These are phyloP conservation scores for Penicillium thymicola DNA, from an alignment of 2,329 filamentous ascomycete species.

Conservation along the genomic window DNA sequence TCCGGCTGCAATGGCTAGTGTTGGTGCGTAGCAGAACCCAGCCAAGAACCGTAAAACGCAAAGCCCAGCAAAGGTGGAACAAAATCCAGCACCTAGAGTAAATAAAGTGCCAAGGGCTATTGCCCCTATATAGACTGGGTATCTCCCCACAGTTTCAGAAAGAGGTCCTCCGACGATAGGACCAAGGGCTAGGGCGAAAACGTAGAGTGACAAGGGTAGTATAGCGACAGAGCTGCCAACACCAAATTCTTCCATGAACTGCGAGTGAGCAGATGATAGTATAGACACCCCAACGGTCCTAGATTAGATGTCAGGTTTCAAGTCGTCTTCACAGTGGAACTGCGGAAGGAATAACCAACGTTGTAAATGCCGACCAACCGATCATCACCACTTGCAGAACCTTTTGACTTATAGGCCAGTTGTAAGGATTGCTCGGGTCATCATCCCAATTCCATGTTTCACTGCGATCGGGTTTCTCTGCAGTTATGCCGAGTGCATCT, in stretches of 20 bases:
- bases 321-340: no score
- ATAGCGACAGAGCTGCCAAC: constrained; percentile 16
- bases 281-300: constrained; percentile 18
- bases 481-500: no score
- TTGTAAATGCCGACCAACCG: constrained; percentile 16
- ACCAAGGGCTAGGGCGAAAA: constrained; percentile 16
- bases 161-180: constrained; percentile 24
- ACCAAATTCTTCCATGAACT: constrained; percentile 16
- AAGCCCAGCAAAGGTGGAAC: constrained; percentile 8
- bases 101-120: constrained; percentile 15
- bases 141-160: constrained; percentile 23
- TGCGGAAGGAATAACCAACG: neutral
- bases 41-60: constrained; percentile 18
- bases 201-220: constrained; percentile 18
- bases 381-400: constrained; percentile 14
- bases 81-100: constrained; percentile 16
- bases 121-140: constrained; percentile 18
- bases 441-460: neutral
- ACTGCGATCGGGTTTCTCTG: neutral
- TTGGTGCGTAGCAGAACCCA: constrained; percentile 17
- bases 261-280: constrained; percentile 10
- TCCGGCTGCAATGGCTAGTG: constrained; percentile 15
- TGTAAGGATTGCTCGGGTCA: constrained; percentile 16
- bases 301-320: neutral
- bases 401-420: constrained; percentile 13